These are phyloP conservation scores for Globisporangium viniferum DNA, from an alignment of 352 stramenopile species.

Conservation along the genomic window DNA sequence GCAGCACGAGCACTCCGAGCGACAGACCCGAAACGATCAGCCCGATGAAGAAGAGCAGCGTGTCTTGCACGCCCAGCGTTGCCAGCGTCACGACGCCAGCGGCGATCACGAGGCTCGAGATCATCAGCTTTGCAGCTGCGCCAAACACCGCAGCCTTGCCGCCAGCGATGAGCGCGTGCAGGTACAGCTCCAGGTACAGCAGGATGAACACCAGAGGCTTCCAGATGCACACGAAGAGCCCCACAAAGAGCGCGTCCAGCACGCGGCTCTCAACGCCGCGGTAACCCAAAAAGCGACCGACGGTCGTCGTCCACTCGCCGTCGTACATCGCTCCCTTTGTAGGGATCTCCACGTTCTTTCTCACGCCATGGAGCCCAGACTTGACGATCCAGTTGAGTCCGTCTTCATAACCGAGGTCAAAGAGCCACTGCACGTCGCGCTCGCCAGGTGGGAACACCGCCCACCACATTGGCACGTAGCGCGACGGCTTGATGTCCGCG, in stretches of 20 bases:
- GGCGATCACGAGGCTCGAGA: constrained; percentile 58
- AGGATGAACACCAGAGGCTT: constrained; percentile 76
- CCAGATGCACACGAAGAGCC: constrained; percentile 72
- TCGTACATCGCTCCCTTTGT: constrained; percentile 50
- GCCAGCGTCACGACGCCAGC: constrained; percentile 40
- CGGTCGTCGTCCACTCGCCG: constrained; percentile 62
- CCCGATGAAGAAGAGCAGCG: constrained; percentile 56
- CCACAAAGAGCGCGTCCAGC: constrained; percentile 70
- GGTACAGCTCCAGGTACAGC: constrained; percentile 78
- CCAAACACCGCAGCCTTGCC: constrained; percentile 69
- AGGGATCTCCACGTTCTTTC: constrained; percentile 46
- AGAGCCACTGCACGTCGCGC: constrained; percentile 79
- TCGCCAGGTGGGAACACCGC: constrained; percentile 60
- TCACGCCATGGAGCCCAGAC: constrained; percentile 27
- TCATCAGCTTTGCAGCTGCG: constrained; percentile 65
- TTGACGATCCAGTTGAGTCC: constrained; percentile 65
- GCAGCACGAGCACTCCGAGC: constrained; percentile 55
- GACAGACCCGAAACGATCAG: constrained; percentile 44
- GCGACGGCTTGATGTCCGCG: constrained; percentile 87
- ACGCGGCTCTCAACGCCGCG: constrained; percentile 61
- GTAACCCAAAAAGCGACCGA: constrained; percentile 79
- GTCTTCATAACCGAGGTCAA: constrained; percentile 83
- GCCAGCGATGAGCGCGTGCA: constrained; percentile 63
- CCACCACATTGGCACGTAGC: constrained; percentile 90
- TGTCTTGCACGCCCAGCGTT: constrained; percentile 52